phyloP scores from a whole-genome alignment of 2,329 filamentous ascomycete species.

The Ramularia collo-cygni region DNA sequence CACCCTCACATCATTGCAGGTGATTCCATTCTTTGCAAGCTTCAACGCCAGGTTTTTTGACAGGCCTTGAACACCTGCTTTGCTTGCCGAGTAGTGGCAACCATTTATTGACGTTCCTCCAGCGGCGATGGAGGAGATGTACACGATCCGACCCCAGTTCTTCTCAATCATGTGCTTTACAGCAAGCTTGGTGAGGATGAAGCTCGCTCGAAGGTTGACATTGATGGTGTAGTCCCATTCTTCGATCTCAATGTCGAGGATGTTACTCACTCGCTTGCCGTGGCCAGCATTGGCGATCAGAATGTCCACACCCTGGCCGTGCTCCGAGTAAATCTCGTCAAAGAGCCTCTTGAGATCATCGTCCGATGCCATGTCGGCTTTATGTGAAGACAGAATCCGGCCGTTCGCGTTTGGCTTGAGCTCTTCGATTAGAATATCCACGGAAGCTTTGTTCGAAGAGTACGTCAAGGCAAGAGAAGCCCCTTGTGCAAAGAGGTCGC shows the following conservation, averaged over 20 bases:
- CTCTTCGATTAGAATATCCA: slow-evolving; percentile 38
- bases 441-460: slow-evolving; percentile 43
- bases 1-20: slow-evolving; percentile 51
- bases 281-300: slow-evolving; percentile 61
- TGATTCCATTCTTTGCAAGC: slow-evolving; percentile 55
- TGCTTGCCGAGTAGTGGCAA: slow-evolving; percentile 27
- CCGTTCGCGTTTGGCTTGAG: slow-evolving; percentile 19
- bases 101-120: slow-evolving; percentile 57
- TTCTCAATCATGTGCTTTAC: slow-evolving; percentile 55
- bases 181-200: slow-evolving; percentile 55
- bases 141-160: slow-evolving; percentile 58
- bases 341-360: slow-evolving; percentile 51
- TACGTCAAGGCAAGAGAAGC: slow-evolving; percentile 55
- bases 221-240: slow-evolving; percentile 59
- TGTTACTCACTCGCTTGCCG: slow-evolving; percentile 49
- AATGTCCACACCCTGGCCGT: slow-evolving; percentile 53
- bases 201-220: slow-evolving; percentile 57
- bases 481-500: slow-evolving; percentile 46
- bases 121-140: slow-evolving; percentile 58
- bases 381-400: slow-evolving; percentile 47
- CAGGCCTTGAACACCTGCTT: slow-evolving; percentile 52
- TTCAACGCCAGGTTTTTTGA: slow-evolving; percentile 58
- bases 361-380: slow-evolving; percentile 51
- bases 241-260: slow-evolving; percentile 52
- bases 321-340: slow-evolving; percentile 45